Conservation (phyloP, 2,329 filamentous ascomycete species). For the Pseudogymnoascus sp. region DNA sequence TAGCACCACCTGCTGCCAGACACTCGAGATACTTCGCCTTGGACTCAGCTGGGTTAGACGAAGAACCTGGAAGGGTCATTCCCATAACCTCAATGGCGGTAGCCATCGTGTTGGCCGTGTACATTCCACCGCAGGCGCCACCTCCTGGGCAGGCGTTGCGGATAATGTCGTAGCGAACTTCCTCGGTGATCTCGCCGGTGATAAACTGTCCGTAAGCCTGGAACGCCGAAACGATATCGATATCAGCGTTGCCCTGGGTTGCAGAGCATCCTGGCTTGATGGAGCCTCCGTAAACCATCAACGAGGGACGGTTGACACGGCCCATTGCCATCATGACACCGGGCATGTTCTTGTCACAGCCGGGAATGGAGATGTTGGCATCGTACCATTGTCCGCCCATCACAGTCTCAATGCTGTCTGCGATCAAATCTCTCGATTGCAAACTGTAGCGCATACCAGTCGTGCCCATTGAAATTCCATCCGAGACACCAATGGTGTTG, state of each 20-base stretch:
- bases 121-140: slow-evolving; percentile 83
- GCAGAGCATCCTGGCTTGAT: slow-evolving; percentile 85
- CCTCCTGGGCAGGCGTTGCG: slow-evolving; percentile 79
- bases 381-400: slow-evolving; percentile 99
- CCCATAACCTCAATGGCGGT: slow-evolving; percentile 64
- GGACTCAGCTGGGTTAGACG: slow-evolving; percentile 70
- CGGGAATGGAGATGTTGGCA: slow-evolving; percentile 90
- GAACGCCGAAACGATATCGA: slow-evolving; percentile 96
- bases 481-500: slow-evolving; percentile 97
- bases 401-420: slow-evolving; percentile 96
- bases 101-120: slow-evolving; percentile 72
- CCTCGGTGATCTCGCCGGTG: slow-evolving; percentile 81
- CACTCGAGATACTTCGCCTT: slow-evolving; percentile 67
- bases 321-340: slow-evolving; percentile 91
- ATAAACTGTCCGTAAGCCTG: slow-evolving; percentile 96
- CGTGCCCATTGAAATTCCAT: slow-evolving; percentile 97
- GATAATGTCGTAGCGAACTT: slow-evolving; percentile 90
- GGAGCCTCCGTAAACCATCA: slow-evolving; percentile 97
- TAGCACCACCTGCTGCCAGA: slow-evolving; percentile 60
- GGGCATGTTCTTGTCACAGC: slow-evolving; percentile 99
- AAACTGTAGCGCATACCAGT: slow-evolving; percentile 93
- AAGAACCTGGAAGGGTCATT: slow-evolving; percentile 76
- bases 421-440: slow-evolving; percentile 92
- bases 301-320: slow-evolving; percentile 81
- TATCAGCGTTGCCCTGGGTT: slow-evolving; percentile 62